Conservation (phyloP, 495 filamentous ascomycete species). For the Letharia columbiana region DNA sequence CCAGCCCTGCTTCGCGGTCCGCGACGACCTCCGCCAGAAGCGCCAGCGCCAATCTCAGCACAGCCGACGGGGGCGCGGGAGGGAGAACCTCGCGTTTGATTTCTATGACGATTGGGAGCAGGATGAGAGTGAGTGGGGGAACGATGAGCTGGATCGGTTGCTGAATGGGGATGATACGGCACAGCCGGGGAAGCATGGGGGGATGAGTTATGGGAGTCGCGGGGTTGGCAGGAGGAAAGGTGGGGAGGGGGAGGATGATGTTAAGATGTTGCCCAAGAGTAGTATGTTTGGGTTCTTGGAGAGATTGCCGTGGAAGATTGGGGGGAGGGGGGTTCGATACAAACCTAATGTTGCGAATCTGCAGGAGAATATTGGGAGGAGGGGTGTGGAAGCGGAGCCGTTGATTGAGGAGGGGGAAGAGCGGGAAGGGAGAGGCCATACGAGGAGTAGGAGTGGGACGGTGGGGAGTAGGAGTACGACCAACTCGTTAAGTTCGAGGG, state of each 20-base stretch:
- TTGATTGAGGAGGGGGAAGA: conserved; percentile 55
- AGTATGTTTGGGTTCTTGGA: conserved; percentile 79
- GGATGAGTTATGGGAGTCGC: conserved; percentile 83
- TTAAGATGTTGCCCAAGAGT: conserved; percentile 83
- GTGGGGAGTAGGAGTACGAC: conserved; percentile 70
- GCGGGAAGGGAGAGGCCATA: conserved; percentile 34
- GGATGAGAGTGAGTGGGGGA: conserved; percentile 61
- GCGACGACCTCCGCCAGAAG: conserved; percentile 13
- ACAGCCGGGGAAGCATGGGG: conserved; percentile 64
- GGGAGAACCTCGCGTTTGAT: conserved; percentile 80
- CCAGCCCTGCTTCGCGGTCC: conserved; percentile 54
- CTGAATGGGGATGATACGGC: conserved; percentile 63
- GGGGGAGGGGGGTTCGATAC: conserved; percentile 70
- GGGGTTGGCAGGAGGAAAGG: conserved; percentile 56
- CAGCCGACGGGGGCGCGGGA: conserved; percentile 62
- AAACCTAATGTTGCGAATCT: conserved; percentile 85
- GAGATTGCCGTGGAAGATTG: conserved; percentile 76
- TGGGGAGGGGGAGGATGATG: conserved; percentile 56
- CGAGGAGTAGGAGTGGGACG: conserved; percentile 68
- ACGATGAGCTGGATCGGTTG: conserved; percentile 81
- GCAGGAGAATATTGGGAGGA: conserved; percentile 69
- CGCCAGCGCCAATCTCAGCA: conserved; percentile 38
- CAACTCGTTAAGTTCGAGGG: conserved; percentile 87
- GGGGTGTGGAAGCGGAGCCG: conserved; percentile 55
- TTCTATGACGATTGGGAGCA: conserved; percentile 99